These are phyloP conservation scores for Backusella luteola DNA, from an alignment of 192 early-diverging fungal genomes.

Conservation along the genomic window DNA sequence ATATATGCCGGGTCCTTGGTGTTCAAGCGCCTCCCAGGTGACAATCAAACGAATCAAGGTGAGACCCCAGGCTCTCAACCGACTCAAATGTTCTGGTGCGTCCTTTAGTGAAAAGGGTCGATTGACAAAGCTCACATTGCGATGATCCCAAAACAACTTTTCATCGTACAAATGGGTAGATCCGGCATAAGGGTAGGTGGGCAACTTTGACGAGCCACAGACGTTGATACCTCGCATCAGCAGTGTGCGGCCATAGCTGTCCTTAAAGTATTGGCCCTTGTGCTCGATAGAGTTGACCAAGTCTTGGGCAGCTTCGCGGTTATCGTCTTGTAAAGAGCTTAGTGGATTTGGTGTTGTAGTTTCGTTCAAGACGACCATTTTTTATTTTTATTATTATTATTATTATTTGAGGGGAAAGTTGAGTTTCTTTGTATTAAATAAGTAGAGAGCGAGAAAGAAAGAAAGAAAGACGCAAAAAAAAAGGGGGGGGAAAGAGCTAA, in stretches of 20 bases:
- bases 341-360: background rate
- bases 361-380: background rate
- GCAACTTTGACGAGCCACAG: conserved; percentile 76
- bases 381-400: background rate
- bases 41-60: conserved; percentile 78
- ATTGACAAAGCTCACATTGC: conserved; percentile 73
- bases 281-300: conserved; percentile 10
- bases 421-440: background rate
- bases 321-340: background rate
- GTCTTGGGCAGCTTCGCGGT: conserved; percentile 18
- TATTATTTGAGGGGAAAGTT: background rate
- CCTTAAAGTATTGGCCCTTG: conserved; percentile 42
- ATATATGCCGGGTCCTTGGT: conserved; percentile 77
- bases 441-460: background rate
- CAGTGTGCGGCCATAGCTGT: conserved; percentile 54
- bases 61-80: conserved; percentile 74
- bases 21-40: conserved; percentile 83
- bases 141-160: conserved; percentile 64
- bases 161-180: conserved; percentile 59
- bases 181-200: conserved; percentile 60
- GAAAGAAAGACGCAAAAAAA: background rate
- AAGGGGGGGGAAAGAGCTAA: background rate
- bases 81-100: conserved; percentile 71
- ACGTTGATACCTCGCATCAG: conserved; percentile 78
- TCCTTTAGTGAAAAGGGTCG: conserved; percentile 76